phyloP scores from a whole-genome alignment of 1,284 basidiomycete genomes.

The Amylostereum areolatum region DNA sequence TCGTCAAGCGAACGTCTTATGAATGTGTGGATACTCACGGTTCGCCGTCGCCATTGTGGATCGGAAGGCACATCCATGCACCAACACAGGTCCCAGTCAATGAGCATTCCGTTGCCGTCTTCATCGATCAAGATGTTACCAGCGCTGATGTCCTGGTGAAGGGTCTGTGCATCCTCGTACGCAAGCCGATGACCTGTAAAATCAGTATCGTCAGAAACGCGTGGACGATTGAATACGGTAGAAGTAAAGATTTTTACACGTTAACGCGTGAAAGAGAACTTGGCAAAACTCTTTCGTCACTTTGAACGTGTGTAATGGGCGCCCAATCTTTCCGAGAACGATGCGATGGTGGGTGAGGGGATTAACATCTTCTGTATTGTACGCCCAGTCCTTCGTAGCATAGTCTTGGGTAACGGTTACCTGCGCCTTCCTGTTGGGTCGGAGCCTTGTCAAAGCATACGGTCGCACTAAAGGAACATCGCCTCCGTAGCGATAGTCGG shows the following conservation, averaged over 20 bases:
- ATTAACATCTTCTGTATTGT: not conserved
- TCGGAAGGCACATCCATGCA: not conserved
- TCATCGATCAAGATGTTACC: not conserved
- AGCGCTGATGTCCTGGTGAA: conserved; percentile 1
- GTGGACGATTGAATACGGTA: not conserved
- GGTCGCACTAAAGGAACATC: not conserved
- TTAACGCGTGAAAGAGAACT: not conserved
- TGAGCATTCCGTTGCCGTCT: not conserved
- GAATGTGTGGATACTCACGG: not conserved
- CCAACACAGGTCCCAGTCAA: not conserved
- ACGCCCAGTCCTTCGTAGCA: not conserved
- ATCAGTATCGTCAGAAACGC: not conserved
- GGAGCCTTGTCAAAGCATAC: not conserved
- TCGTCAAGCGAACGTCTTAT: not conserved
- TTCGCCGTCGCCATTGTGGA: not conserved
- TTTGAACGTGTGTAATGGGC: not conserved
- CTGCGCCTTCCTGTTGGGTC: not conserved
- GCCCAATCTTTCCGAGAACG: not conserved
- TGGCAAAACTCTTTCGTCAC: not conserved
- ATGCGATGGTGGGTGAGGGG: not conserved
- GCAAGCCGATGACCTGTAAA: not conserved
- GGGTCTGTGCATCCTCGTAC: not conserved
- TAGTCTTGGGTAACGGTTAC: not conserved
- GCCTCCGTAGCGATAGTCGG: not conserved
- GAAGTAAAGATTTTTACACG: not conserved